Conservation (phyloP, 192 early-diverging fungal genomes). For the Backusella tarrabulga region DNA sequence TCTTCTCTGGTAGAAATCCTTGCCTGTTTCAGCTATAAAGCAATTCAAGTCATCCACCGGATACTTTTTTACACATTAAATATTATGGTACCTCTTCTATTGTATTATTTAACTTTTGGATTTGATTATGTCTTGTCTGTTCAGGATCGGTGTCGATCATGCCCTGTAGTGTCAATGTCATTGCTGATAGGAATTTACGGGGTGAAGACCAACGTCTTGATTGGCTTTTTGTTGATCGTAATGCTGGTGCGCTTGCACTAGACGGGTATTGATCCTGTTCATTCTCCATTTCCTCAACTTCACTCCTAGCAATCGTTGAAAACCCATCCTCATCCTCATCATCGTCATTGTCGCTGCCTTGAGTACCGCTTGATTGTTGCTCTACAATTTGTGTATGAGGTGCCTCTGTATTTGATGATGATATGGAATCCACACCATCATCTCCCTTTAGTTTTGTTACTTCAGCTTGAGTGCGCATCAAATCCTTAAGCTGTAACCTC, state of each 20-base stretch:
- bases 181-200: conserved; percentile 46
- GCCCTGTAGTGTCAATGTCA: conserved; percentile 75
- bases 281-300: not conserved
- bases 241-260: conserved; percentile 17
- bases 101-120: conserved; percentile 77
- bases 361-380: not conserved
- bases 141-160: conserved; percentile 95
- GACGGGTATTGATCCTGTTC: conserved; percentile 15
- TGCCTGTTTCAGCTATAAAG: not conserved
- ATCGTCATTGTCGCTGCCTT: not conserved
- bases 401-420: not conserved
- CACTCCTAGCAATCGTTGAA: not conserved
- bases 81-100: conserved; percentile 50
- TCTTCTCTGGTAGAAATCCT: conserved; percentile 44
- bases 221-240: conserved; percentile 27
- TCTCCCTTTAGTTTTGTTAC: not conserved
- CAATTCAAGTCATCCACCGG: not conserved
- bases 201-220: conserved; percentile 40
- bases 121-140: conserved; percentile 80
- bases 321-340: conserved; percentile 9
- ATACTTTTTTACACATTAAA: not conserved
- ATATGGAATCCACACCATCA: not conserved
- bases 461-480: not conserved
- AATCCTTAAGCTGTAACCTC: not conserved
- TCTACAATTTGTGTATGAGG: not conserved